A percentile compares a stretch with the other conserved stretches of the same genome.
phyloP scores from a whole-genome alignment of 2,329 filamentous ascomycete genomes.

The Lasiodiplodia theobromae region DNA sequence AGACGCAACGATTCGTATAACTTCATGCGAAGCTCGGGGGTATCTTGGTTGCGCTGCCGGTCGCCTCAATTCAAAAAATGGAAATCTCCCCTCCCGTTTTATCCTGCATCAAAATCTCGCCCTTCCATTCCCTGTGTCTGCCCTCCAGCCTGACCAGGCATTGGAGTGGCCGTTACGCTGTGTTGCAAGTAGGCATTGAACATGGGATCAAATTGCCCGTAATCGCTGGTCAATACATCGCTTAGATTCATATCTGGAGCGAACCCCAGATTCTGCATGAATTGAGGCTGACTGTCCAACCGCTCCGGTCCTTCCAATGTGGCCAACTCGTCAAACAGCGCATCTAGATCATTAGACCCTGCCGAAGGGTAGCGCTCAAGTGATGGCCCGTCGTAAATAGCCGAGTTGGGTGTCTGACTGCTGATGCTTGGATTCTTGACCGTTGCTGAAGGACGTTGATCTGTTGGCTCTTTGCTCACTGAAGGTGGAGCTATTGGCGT shows the following conservation, averaged over 20 bases:
- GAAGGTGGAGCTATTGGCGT: slow-evolving; percentile 17
- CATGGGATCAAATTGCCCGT: slow-evolving; percentile 38
- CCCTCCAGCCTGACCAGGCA: not conserved
- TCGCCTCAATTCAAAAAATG: not conserved
- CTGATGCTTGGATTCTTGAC: slow-evolving; percentile 13
- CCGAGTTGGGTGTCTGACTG: slow-evolving; percentile 32
- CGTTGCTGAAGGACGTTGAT: not conserved
- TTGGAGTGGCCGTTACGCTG: slow-evolving; percentile 1
- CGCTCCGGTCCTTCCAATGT: slow-evolving; percentile 62
- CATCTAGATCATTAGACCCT: slow-evolving; percentile 54
- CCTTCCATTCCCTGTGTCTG: slow-evolving; percentile 16
- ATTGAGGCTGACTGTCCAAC: slow-evolving; percentile 65
- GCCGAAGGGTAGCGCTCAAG: slow-evolving; percentile 43
- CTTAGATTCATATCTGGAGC: slow-evolving; percentile 67
- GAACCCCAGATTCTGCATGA: slow-evolving; percentile 72
- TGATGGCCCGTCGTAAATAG: slow-evolving; percentile 34
- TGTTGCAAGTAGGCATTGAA: slow-evolving; percentile 24
- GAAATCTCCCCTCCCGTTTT: not conserved
- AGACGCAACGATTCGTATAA: not conserved
- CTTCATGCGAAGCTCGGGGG: not conserved
- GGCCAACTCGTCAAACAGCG: slow-evolving; percentile 65
- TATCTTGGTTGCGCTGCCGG: not conserved
- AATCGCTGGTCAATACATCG: slow-evolving; percentile 56
- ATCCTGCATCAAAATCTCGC: slow-evolving; percentile 14
- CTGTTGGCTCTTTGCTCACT: slow-evolving; percentile 7